Conservation (phyloP, 2,329 filamentous ascomycete genomes). For the Fusarium graminum region DNA sequence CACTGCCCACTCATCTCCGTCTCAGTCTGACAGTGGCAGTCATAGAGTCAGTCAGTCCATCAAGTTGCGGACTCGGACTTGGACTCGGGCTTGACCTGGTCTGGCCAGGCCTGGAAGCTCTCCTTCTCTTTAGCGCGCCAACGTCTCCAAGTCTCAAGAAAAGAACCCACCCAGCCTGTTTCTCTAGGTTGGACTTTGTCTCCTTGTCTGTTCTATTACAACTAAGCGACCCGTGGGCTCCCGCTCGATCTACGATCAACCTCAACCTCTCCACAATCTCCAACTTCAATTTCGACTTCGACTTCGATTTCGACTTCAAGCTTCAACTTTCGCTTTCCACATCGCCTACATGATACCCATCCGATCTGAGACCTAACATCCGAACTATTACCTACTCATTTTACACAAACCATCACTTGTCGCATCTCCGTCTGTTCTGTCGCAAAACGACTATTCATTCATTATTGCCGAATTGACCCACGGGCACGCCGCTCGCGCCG, state of each 20-base stretch:
- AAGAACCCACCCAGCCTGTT: slow-evolving; percentile 6
- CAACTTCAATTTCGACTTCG: slow-evolving; percentile 7
- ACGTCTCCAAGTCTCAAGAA: slow-evolving; percentile 9
- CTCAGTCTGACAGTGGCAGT: slow-evolving; percentile 32
- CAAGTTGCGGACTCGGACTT: slow-evolving; percentile 13
- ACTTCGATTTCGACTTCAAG: slow-evolving; percentile 3
- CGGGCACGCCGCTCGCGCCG: slow-evolving; percentile 25
- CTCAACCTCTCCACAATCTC: slow-evolving; percentile 33
- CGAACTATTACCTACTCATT: slow-evolving; percentile 1
- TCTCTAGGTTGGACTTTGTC: slow-evolving; percentile 21
- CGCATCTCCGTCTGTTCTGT: slow-evolving; percentile 5
- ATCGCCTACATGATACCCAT: slow-evolving; percentile 3
- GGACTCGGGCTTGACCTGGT: slow-evolving; percentile 22
- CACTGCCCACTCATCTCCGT: slow-evolving; percentile 21
- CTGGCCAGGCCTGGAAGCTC: not conserved
- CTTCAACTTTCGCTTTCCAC: slow-evolving; percentile 2
- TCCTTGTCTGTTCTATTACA: slow-evolving; percentile 38
- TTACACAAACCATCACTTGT: slow-evolving; percentile 7
- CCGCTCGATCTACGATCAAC: slow-evolving; percentile 37
- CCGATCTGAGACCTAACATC: slow-evolving; percentile 16
- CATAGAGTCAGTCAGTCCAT: slow-evolving; percentile 28
- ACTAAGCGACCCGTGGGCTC: slow-evolving; percentile 34
- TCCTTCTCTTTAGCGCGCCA: slow-evolving; percentile 27
- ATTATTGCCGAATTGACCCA: slow-evolving; percentile 27
- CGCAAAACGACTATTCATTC: slow-evolving; percentile 18